Evolutionary conservation across 345 rosid genomes (phyloP).

Genomic region (Dipteronia dyeriana): DNA sequence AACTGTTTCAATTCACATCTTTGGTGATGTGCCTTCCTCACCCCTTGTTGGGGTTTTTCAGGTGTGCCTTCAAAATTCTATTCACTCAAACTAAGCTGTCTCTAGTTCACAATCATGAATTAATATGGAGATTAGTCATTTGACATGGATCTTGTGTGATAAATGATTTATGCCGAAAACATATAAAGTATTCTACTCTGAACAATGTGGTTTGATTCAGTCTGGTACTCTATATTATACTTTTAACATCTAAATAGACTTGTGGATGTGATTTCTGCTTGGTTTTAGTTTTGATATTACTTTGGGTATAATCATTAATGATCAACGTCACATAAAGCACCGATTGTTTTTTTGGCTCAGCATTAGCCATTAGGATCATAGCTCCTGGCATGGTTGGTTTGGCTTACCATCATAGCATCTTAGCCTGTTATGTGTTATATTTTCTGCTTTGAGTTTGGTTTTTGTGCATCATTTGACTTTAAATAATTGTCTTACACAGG

Average conservation of each 20-base stretch:
- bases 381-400: neutral
- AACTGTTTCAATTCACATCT: conserved; percentile 85
- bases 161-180: neutral
- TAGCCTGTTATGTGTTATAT: neutral
- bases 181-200: neutral
- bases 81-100: neutral
- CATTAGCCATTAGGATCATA: neutral
- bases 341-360: neutral
- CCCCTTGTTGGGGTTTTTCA: conserved; percentile 94
- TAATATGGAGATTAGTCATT: neutral
- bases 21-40: conserved; percentile 98
- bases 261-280: neutral
- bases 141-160: conserved; percentile 4
- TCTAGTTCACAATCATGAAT: neutral
- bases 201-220: neutral
- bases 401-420: conserved; percentile 12
- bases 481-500: conserved; percentile 40
- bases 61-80: conserved; percentile 41
- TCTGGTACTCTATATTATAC: neutral
- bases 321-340: neutral
- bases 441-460: conserved; percentile 10
- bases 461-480: conserved; percentile 16
- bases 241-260: neutral
- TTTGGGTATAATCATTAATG: neutral
- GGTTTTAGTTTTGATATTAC: neutral